Evolutionary conservation across 1,284 basidiomycete genomes (phyloP), one percentile per base, ranked within the genome.

Genomic region (Thecaphora thlaspeos): DNA sequence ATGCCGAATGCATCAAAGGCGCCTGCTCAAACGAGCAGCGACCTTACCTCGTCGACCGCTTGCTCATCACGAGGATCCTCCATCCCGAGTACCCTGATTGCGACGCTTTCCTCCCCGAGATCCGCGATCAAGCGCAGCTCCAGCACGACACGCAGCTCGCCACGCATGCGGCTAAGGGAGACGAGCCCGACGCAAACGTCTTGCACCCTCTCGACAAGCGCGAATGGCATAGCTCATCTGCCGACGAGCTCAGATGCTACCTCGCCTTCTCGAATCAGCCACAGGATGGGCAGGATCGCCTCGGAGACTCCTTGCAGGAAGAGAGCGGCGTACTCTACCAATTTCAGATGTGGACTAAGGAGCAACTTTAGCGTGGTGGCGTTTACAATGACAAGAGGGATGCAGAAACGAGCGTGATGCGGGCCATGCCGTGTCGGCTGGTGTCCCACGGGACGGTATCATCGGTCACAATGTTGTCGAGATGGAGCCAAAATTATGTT

Each of bases 51-150:
- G 58, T 73, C 23, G 68, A 74, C 50, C 51, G 55, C 26, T 64
- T 75, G 11, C 83, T 98, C 47, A 83, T 98, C 51, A 98, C 95
- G 2, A 86, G 91, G 3, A 84, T 98, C 55, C 69, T 87, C 28
- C 81, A 82, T 15, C 90, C 90, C 1, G 81, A 82, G 10, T 91
- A 90, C 73, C 81, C 85, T 4, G 83, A 87, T 36, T 97, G 92
- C 79, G 93, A 97, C 77, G 86, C 87, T 15, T 89, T 88, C 80
- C 85, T 98, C 76, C 85, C 88, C 2, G 86, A 91, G 63, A 88
- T 91, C 72, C 71, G 83, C 14, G 61, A 59, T 12, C 19, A 22
- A 10, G 42, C 34, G 22, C 72, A 75, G 36, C 46, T 59, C 26
- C 18, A 42, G 23, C n/a, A 42, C 4, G 62, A 65, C 32, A n/a